phyloP scores from a whole-genome alignment of 163 green algal genomes.

The Coccomyxa subellipsoidea region DNA sequence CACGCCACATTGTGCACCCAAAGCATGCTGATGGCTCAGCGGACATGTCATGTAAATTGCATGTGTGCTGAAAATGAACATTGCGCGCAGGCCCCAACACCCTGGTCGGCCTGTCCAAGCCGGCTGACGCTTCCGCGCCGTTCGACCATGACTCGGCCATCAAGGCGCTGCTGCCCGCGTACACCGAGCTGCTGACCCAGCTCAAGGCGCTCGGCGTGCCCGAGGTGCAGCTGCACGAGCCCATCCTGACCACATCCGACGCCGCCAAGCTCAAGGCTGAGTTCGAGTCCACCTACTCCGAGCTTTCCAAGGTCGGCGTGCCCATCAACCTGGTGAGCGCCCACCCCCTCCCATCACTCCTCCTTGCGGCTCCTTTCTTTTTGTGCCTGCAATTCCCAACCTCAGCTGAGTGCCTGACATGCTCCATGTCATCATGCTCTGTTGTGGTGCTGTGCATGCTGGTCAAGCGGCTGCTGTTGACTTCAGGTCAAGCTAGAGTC shows the following conservation, averaged over 20 bases:
- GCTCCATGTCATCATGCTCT: not conserved
- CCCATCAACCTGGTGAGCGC: slow-evolving; percentile 61
- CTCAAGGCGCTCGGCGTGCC: slow-evolving; percentile 57
- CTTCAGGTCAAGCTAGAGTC: too few species aligned
- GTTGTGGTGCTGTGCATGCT: not conserved
- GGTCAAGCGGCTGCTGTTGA: not conserved
- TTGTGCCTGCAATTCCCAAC: not conserved
- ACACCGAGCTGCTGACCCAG: slow-evolving; percentile 58
- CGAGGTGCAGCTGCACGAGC: slow-evolving; percentile 87
- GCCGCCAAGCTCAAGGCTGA: slow-evolving; percentile 35
- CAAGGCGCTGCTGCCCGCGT: slow-evolving; percentile 65
- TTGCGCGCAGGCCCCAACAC: slow-evolving; percentile 61
- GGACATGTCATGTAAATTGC: not conserved
- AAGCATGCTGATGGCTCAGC: not conserved
- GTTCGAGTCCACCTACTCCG: slow-evolving; percentile 53
- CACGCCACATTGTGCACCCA: too few species aligned
- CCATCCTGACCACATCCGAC: slow-evolving; percentile 54
- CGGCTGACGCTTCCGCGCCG: slow-evolving; percentile 14
- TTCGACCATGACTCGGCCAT: slow-evolving; percentile 39
- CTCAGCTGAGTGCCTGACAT: too few species aligned
- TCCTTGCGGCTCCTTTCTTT: slow-evolving; percentile 21
- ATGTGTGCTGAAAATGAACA: not conserved
- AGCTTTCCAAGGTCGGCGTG: slow-evolving; percentile 49
- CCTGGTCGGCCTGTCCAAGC: slow-evolving; percentile 60
- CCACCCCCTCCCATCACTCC: slow-evolving; percentile 33